A percentile compares a stretch with the other conserved stretches of the same genome.
phyloP scores from a whole-genome alignment of 139 green algal genomes.

The Deuterostichococcus epilithicus region DNA sequence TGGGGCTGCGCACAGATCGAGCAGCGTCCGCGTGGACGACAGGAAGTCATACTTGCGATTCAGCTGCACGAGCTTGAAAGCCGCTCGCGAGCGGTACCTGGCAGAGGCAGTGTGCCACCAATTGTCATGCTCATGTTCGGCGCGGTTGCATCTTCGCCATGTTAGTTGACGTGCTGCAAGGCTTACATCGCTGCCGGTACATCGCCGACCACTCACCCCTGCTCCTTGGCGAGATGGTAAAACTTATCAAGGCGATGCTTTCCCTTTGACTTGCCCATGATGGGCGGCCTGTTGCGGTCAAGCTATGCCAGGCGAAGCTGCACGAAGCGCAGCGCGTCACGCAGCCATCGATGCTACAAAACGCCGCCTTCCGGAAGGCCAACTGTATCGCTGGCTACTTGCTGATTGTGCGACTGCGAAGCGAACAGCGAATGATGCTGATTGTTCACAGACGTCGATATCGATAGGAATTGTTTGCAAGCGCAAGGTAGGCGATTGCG shows the following conservation, averaged over 20 bases:
- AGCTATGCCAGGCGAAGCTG: neutral
- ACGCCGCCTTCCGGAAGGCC: too few species aligned
- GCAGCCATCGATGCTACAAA: too few species aligned
- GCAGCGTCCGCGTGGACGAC: constrained; percentile 55
- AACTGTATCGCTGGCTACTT: too few species aligned
- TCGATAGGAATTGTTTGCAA: too few species aligned
- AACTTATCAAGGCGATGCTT: constrained; percentile 97
- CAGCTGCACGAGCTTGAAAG: constrained; percentile 99
- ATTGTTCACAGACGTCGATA: too few species aligned
- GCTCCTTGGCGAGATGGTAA: constrained; percentile 98
- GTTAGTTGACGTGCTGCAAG: neutral
- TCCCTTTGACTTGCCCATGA: constrained; percentile 58
- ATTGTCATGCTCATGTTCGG: too few species aligned
- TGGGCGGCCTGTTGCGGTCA: neutral
- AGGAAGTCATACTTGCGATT: constrained; percentile 97
- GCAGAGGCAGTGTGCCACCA: neutral
- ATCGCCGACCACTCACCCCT: constrained; percentile 64
- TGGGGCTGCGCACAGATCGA: constrained; percentile 98
- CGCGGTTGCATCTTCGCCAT: neutral
- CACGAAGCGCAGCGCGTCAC: too few species aligned
- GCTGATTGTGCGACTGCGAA: too few species aligned
- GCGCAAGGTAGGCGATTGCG: too few species aligned
- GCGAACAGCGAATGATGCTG: too few species aligned
- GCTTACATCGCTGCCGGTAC: neutral
- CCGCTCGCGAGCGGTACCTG: constrained; percentile 94